These are phyloP conservation scores for Candida krabiensis DNA, from an alignment of 805 yeast species.

Conservation along the genomic window DNA sequence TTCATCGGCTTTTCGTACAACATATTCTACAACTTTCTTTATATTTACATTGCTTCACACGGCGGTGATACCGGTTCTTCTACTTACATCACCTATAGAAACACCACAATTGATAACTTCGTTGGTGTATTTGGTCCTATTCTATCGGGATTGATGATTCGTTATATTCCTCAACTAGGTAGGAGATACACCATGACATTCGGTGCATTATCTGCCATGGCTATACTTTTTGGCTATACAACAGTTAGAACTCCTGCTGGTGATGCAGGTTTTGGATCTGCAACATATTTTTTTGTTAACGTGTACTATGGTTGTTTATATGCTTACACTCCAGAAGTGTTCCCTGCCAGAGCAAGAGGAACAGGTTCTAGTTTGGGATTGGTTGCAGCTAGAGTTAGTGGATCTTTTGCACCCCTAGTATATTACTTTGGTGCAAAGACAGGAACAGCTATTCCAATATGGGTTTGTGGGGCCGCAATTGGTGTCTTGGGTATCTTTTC, in stretches of 20 bases:
- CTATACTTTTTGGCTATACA: slow-evolving; percentile 55
- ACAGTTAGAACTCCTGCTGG: slow-evolving; percentile 51
- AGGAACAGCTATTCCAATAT: slow-evolving; percentile 49
- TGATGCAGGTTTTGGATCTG: slow-evolving; percentile 45
- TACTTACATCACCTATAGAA: slow-evolving; percentile 39
- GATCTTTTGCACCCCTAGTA: slow-evolving; percentile 53
- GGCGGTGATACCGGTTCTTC: slow-evolving; percentile 43
- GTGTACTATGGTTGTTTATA: slow-evolving; percentile 55
- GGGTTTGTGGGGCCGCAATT: slow-evolving; percentile 51
- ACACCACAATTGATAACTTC: slow-evolving; percentile 42
- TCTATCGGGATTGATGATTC: slow-evolving; percentile 39
- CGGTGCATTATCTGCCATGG: slow-evolving; percentile 51
- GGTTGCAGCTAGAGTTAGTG: slow-evolving; percentile 46
- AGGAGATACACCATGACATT: slow-evolving; percentile 50
- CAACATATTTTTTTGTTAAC: slow-evolving; percentile 42
- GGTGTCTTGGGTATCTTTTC: slow-evolving; percentile 43
- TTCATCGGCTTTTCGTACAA: slow-evolving; percentile 53
- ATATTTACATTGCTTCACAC: slow-evolving; percentile 43
- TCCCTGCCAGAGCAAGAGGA: slow-evolving; percentile 48
- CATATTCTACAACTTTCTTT: slow-evolving; percentile 48
- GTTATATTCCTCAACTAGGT: slow-evolving; percentile 37
- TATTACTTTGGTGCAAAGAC: slow-evolving; percentile 44
- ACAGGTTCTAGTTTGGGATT: slow-evolving; percentile 58
- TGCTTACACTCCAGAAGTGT: slow-evolving; percentile 61
- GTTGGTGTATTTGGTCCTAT: slow-evolving; percentile 46